phyloP scores from a whole-genome alignment of 768 basidiomycete species.

The Kwoniella newhampshirensis region DNA sequence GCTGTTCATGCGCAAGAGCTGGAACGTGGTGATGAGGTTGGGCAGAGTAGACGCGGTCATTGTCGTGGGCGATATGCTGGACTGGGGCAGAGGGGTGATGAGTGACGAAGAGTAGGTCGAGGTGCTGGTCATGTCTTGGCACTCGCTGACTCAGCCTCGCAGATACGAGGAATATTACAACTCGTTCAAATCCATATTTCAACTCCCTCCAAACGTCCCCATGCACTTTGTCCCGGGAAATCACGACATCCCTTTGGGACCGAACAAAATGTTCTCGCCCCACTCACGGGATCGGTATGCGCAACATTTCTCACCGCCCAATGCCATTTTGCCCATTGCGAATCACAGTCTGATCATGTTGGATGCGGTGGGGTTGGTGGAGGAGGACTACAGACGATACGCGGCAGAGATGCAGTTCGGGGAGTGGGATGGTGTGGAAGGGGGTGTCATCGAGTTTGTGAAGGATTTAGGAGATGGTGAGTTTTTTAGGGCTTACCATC shows the following conservation, averaged over 20 bases:
- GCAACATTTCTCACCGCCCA: conserved; percentile 74
- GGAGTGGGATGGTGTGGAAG: conserved; percentile 56
- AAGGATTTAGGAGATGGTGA: conserved; percentile 47
- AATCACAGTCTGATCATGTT: conserved; percentile 55
- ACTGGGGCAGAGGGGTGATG: conserved; percentile 70
- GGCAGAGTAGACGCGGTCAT: conserved; percentile 68
- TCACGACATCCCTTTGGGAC: conserved; percentile 72
- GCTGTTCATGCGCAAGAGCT: conserved; percentile 79
- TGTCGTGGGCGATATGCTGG: conserved; percentile 91
- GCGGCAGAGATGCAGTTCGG: conserved; percentile 53
- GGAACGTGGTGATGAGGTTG: conserved; percentile 65
- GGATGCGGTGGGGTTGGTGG: conserved; percentile 49
- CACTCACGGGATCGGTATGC: conserved; percentile 63
- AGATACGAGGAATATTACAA: conserved; percentile 73
- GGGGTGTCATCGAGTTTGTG: conserved; percentile 54
- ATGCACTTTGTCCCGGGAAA: conserved; percentile 82
- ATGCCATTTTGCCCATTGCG: conserved; percentile 61
- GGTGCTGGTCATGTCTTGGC: background rate
- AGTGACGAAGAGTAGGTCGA: conserved; percentile 66
- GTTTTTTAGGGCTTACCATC: too few species aligned
- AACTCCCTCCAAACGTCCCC: conserved; percentile 57
- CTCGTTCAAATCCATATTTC: conserved; percentile 73
- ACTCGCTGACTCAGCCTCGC: conserved; percentile 4
- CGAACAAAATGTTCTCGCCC: conserved; percentile 57
- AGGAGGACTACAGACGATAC: conserved; percentile 52